Evolutionary conservation across 345 rosid genomes (phyloP).

Genomic region (Acer negundo): DNA sequence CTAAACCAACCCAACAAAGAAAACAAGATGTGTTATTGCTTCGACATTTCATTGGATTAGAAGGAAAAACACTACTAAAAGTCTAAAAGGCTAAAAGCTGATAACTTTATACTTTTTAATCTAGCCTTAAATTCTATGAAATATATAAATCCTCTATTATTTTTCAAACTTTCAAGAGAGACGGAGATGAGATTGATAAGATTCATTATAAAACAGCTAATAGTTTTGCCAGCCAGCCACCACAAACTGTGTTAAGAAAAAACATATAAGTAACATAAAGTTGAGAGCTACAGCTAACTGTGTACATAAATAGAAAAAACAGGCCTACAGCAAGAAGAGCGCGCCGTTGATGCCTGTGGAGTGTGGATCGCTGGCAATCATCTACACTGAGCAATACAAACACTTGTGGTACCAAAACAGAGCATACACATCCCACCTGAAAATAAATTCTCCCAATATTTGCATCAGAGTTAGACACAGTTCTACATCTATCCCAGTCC

Average conservation of each 20-base stretch:
- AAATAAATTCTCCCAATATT: slow-evolving; percentile 6
- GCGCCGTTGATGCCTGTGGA: neutral
- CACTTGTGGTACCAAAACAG: neutral
- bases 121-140: neutral
- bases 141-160: neutral
- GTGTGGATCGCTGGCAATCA: neutral
- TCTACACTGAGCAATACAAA: neutral
- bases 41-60: neutral
- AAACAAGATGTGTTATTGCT: neutral
- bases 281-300: slow-evolving; percentile 5
- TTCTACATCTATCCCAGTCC: slow-evolving; percentile 10
- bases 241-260: neutral
- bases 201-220: neutral
- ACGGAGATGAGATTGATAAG: neutral
- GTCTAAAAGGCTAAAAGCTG: too few relatives aligned
- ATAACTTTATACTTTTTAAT: too few relatives aligned
- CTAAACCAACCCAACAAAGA: neutral
- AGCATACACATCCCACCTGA: neutral
- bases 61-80: neutral
- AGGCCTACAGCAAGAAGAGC: neutral
- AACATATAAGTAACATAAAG: slow-evolving; percentile 1
- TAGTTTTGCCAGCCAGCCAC: neutral
- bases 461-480: neutral
- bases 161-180: neutral
- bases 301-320: neutral